Evolutionary conservation across 1,284 basidiomycete genomes (phyloP), one percentile per base, ranked within the genome.

Genomic region (Rhodotorula mucilaginosa): DNA sequence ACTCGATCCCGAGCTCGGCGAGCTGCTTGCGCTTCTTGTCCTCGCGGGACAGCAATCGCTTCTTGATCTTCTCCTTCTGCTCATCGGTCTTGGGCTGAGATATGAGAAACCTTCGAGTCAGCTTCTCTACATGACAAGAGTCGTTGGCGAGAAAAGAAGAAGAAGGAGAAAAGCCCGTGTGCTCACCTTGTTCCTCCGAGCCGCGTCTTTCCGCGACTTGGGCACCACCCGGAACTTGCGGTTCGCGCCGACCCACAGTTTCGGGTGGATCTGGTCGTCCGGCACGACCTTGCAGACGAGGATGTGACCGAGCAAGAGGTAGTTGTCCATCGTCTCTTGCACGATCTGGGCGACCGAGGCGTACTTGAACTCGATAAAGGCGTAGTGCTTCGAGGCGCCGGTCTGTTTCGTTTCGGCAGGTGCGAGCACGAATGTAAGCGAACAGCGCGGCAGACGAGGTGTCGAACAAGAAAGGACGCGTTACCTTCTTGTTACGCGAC

Each of bases 321-420:
- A 99, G 83, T 98, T 98, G 86, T 99, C 88, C 96, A 99, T 98
- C 59, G 97, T 99, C 79, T 99, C 97, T 10, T 91, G 90, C 16
- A 98, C 97, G 74, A 99, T 97, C 79, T 92, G 84, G 0, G 96
- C 95, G 58, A 99, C 95, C 2, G 91, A 87, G 21, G 87, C 85
- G 51, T 92, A 93, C 70, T 89, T 88, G 81, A 99, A 97, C 82
- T 99, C 96, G 79, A 99, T 86, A 83, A 97, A 99, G 3, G 88
- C 96, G 81, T 97, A 99, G 82, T 98, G 96, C 82, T 97, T 97
- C 48, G 94, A 94, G 68, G 87, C 87, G 70, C 97, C 97, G 18
- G 95, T 97, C 92, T 95, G 76, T n/a, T 2, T 46, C 2, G 26
- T 26, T 26, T 26, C 26, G 26, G 26, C 26, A 49, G 29, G 39